A percentile compares a stretch with the other conserved stretches of the same genome.
Conservation (phyloP, 768 basidiomycete species). For the Mycena leptocephala region DNA sequence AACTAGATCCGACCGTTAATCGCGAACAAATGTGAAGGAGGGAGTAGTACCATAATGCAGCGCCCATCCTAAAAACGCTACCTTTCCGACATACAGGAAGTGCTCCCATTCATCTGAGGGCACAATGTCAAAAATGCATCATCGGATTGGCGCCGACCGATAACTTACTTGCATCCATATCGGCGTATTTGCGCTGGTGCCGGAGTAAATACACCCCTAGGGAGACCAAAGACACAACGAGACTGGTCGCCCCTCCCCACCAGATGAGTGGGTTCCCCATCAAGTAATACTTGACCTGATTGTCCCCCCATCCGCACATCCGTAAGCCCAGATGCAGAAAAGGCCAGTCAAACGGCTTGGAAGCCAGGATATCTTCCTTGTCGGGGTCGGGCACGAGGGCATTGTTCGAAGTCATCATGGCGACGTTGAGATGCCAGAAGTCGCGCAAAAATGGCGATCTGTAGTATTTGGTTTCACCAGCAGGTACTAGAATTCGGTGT, state of each 20-base stretch:
- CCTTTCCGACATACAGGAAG: conserved; percentile 92
- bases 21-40: neutral
- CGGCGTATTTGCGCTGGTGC: conserved; percentile 89
- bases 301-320: conserved; percentile 97
- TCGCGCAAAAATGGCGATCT: conserved; percentile 94
- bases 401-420: conserved; percentile 99
- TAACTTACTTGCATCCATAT: conserved; percentile 89
- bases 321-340: conserved; percentile 90
- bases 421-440: conserved; percentile 99
- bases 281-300: conserved; percentile 93
- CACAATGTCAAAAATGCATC: conserved; percentile 7
- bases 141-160: neutral
- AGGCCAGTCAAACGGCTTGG: conserved; percentile 95
- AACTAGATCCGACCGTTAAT: conserved; percentile 60
- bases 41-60: conserved; percentile 86
- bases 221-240: conserved; percentile 68
- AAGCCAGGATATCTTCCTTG: conserved; percentile 98
- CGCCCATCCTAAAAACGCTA: conserved; percentile 93
- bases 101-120: conserved; percentile 91
- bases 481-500: conserved; percentile 74
- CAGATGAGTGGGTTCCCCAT: conserved; percentile 94
- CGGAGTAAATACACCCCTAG: conserved; percentile 84
- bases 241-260: conserved; percentile 85
- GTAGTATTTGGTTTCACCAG: conserved; percentile 88
- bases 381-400: conserved; percentile 97